These are phyloP conservation scores for Digitaria exilis DNA, from an alignment of 202 grass and related monocot species.

Conservation along the genomic window DNA sequence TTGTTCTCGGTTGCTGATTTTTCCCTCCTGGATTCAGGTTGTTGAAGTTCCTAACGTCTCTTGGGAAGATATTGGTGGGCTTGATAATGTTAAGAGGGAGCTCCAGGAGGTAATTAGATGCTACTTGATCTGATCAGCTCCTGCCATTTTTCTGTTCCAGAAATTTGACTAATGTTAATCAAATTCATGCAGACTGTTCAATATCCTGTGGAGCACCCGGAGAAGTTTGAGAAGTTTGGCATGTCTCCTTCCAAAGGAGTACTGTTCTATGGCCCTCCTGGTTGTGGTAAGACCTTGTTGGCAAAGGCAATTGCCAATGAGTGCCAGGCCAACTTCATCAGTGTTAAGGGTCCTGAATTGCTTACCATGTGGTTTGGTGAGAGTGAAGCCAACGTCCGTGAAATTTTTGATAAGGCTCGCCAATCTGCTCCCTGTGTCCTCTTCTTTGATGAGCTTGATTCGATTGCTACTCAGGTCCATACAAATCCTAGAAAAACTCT, in stretches of 20 bases:
- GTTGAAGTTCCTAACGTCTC: constrained; percentile 91
- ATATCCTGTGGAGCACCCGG: constrained; percentile 92
- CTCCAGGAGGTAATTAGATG: constrained; percentile 74
- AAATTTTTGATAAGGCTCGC: constrained; percentile 89
- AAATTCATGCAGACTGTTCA: constrained; percentile 70
- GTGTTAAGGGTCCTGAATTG: constrained; percentile 83
- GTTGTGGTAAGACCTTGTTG: constrained; percentile 90
- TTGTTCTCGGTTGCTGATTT: constrained; percentile 20
- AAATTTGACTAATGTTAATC: neutral
- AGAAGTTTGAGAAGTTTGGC: constrained; percentile 94
- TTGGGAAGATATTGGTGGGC: constrained; percentile 95
- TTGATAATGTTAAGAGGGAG: constrained; percentile 96
- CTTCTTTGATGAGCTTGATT: constrained; percentile 97
- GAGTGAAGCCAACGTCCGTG: constrained; percentile 90
- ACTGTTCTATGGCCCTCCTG: constrained; percentile 89
- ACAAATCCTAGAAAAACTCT: neutral
- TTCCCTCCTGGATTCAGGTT: constrained; percentile 58
- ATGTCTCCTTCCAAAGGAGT: constrained; percentile 96
- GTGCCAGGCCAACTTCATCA: constrained; percentile 96
- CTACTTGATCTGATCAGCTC: neutral
- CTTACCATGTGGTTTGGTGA: constrained; percentile 98
- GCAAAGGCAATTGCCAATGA: constrained; percentile 96
- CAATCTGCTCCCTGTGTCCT: constrained; percentile 87
- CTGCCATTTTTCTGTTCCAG: neutral
- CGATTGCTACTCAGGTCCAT: constrained; percentile 91